Evolutionary conservation across 306 rosid species (phyloP), one percentile per base, ranked within the genome.

Genomic region (Lotus japonicus): DNA sequence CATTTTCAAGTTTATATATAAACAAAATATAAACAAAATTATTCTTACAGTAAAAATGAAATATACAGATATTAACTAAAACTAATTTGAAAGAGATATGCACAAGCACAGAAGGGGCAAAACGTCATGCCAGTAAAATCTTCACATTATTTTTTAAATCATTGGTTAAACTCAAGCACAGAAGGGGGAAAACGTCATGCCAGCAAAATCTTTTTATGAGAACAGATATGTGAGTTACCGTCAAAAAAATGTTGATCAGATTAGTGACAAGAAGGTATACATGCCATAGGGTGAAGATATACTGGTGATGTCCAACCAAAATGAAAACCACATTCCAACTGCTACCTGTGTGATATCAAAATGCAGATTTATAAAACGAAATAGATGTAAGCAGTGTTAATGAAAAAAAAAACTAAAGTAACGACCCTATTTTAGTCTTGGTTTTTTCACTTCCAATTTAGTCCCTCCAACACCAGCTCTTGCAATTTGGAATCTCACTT

Each of bases 221-320:
- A 68, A 87, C 79, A 87, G 88, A 89, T 79, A 84, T 89, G 92
- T 79, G 85, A 84, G 95, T 92, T 89, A 86, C 96, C 89, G 85
- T 90, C 80, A 86, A 81, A 88, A 86, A 86, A 84, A 86, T 84
- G 87, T 74, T 79, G 84, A 77, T 84, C 85, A 85, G 77, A 84
- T 77, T 82, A 90, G 88, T 83, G 65, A 83, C 85, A 86, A 90
- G 97, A 90, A 90, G 81, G 78, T 88, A 94, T 94, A 94, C 98
- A 90, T 90, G 98, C 96, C 84, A 82, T 94, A 94, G 68, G 98
- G 98, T 68, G 97, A 88, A 74, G 97, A 77, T 69, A 94, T 55
- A 70, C 81, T 88, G 70, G 90, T 39, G 39, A 79, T 67, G 77
- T 71, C 81, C 87, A 94, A 73, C 98, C 98, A 94, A 86, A 80